phyloP scores from a whole-genome alignment of 2,329 filamentous ascomycete species.

The Bertia moriformis region DNA sequence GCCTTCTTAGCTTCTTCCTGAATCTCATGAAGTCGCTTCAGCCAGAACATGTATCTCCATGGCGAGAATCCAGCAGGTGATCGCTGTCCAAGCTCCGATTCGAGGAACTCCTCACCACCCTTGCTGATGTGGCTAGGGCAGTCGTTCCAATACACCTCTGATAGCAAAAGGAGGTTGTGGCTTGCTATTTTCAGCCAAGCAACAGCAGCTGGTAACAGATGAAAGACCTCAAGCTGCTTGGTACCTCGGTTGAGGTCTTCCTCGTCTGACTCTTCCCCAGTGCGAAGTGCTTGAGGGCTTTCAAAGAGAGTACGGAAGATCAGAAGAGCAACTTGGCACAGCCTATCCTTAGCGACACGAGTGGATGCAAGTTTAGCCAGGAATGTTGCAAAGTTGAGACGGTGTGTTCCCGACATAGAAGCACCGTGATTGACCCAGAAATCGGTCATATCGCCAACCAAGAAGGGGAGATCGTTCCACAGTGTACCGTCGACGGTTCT shows the following conservation, averaged over 20 bases:
- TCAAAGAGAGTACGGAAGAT: slow-evolving; percentile 9
- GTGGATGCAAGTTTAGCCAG: slow-evolving; percentile 10
- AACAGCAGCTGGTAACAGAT: slow-evolving; percentile 6
- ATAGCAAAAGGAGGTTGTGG: slow-evolving; percentile 8
- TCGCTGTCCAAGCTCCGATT: slow-evolving; percentile 10
- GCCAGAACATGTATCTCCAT: slow-evolving; percentile 12
- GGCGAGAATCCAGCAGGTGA: slow-evolving; percentile 9
- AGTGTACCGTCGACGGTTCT: slow-evolving; percentile 9
- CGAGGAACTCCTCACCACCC: slow-evolving; percentile 7
- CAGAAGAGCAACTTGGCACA: slow-evolving; percentile 8
- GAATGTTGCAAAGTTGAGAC: slow-evolving; percentile 8
- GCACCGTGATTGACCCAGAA: slow-evolving; percentile 7
- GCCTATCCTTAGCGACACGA: slow-evolving; percentile 7
- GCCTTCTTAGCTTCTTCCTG: slow-evolving; percentile 7
- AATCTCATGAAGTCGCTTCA: slow-evolving; percentile 11
- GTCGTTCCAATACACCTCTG: slow-evolving; percentile 3
- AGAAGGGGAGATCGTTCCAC: slow-evolving; percentile 11
- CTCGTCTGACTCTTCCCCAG: neutral
- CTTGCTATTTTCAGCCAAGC: slow-evolving; percentile 8
- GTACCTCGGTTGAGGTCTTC: neutral
- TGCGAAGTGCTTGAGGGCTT: slow-evolving; percentile 4
- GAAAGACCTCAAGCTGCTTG: neutral
- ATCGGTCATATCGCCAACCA: slow-evolving; percentile 9
- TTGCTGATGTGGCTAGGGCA: slow-evolving; percentile 7
- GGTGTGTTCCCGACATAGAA: slow-evolving; percentile 6